Percentiles rank a stretch among this genome's conserved stretches.
These are phyloP conservation scores for Luffa aegyptiaca DNA, from an alignment of 306 rosid genomes.

Conservation along the genomic window DNA sequence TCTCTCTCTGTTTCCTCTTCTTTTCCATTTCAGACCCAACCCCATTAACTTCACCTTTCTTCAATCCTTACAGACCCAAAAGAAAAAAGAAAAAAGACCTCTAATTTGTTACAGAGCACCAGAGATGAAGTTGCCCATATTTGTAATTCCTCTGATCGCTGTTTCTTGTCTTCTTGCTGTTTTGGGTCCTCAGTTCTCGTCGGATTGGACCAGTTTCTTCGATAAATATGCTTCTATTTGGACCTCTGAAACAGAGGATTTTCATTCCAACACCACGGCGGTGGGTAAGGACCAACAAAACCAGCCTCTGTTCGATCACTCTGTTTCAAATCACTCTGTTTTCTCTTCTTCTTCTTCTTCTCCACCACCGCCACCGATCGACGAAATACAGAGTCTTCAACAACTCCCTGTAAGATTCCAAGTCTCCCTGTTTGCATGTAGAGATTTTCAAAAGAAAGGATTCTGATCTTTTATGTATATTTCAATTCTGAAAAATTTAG, in stretches of 20 bases:
- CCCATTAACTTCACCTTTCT: too few relatives aligned
- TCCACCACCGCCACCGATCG: constrained; percentile 32
- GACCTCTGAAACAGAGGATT: constrained; percentile 22
- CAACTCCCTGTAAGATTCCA: constrained; percentile 29
- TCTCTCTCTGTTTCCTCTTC: constrained; percentile 2
- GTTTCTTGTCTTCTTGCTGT: constrained; percentile 44
- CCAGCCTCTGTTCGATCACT: constrained; percentile 30
- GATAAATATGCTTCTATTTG: constrained; percentile 10
- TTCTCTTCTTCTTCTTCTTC: constrained; percentile 17
- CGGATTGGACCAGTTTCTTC: constrained; percentile 15
- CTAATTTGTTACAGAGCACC: neutral
- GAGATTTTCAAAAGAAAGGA: neutral
- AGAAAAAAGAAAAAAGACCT: neutral
- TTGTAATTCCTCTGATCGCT: constrained; percentile 36
- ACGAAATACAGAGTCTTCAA: constrained; percentile 20
- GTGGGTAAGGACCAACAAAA: neutral
- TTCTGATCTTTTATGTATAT: too few relatives aligned
- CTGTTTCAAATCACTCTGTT: constrained; percentile 19
- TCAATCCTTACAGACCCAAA: too few relatives aligned
- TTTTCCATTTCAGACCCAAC: neutral
- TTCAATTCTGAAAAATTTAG: too few relatives aligned
- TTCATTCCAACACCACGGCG: constrained; percentile 26
- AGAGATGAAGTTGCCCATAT: constrained; percentile 15
- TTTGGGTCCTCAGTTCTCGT: constrained; percentile 36
- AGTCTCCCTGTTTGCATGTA: neutral